phyloP scores from a whole-genome alignment of 1,284 basidiomycete genomes.

The Ceratobasidium sp. region DNA sequence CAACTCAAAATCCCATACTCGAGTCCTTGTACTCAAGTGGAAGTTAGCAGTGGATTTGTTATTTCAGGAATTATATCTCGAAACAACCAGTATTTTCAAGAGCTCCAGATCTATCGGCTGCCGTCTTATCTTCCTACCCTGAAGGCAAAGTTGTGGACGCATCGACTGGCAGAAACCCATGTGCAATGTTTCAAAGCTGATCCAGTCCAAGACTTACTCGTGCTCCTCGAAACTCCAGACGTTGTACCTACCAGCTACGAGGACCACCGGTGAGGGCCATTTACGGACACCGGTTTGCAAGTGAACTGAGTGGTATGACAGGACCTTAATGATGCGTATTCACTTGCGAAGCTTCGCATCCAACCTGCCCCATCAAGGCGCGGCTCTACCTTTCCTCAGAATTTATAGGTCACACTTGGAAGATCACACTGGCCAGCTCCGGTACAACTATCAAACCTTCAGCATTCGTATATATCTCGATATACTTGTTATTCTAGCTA shows the following conservation, averaged over 20 bases:
- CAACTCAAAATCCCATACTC: constrained; percentile 24
- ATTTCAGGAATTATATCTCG: background rate
- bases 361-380: constrained; percentile 17
- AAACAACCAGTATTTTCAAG: background rate
- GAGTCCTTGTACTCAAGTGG: constrained; percentile 1
- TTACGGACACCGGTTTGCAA: background rate
- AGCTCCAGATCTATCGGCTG: constrained; percentile 20
- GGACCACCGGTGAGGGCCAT: background rate
- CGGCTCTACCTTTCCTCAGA: background rate
- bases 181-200: constrained; percentile 18
- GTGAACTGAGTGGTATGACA: background rate
- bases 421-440: background rate
- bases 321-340: background rate
- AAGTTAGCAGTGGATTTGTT: constrained; percentile 29
- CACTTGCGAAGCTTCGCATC: constrained; percentile 21
- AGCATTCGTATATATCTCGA: constrained; percentile 22
- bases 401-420: background rate
- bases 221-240: constrained; percentile 12
- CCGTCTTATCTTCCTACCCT: constrained; percentile 27
- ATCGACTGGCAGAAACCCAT: background rate
- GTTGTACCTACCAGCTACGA: background rate
- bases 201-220: constrained; percentile 31
- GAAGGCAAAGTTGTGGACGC: constrained; percentile 37
- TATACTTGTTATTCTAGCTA: constrained; percentile 20
- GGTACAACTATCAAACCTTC: background rate